phyloP scores from a whole-genome alignment of 805 yeast genomes.

The Kuraishia ogatae region DNA sequence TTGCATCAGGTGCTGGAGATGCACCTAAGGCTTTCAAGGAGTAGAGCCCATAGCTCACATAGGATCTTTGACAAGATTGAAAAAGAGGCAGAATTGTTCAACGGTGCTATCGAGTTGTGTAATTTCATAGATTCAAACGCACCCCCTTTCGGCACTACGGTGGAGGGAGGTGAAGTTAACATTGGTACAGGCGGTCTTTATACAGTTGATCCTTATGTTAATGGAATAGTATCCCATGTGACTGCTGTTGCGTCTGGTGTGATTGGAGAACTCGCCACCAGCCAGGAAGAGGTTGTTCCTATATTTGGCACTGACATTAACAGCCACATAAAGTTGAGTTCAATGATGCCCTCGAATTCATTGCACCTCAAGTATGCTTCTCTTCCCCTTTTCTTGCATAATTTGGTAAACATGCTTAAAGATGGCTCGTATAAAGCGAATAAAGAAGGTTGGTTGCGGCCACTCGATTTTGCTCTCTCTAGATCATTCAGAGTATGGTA shows the following conservation, averaged over 20 bases:
- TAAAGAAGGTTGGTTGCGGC: not conserved
- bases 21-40: not conserved
- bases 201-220: not conserved
- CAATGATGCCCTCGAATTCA: not conserved
- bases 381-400: not conserved
- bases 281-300: not conserved
- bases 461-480: not conserved
- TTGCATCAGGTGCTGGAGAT: not conserved
- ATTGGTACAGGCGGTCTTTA: not conserved
- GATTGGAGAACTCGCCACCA: not conserved
- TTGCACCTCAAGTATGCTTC: not conserved
- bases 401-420: not conserved
- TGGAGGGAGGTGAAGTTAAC: not conserved
- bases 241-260: not conserved
- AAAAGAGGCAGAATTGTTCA: not conserved
- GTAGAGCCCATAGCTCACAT: not conserved
- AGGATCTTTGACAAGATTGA: not conserved
- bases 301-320: not conserved
- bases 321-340: not conserved
- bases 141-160: not conserved
- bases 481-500: not conserved
- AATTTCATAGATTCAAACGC: not conserved
- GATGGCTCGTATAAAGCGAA: not conserved
- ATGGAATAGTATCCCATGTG: not conserved
- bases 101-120: not conserved